A percentile compares a stretch with the other conserved stretches of the same genome.
Conservation (phyloP, 202 grass and related monocot genomes). For the Digitaria exilis region DNA sequence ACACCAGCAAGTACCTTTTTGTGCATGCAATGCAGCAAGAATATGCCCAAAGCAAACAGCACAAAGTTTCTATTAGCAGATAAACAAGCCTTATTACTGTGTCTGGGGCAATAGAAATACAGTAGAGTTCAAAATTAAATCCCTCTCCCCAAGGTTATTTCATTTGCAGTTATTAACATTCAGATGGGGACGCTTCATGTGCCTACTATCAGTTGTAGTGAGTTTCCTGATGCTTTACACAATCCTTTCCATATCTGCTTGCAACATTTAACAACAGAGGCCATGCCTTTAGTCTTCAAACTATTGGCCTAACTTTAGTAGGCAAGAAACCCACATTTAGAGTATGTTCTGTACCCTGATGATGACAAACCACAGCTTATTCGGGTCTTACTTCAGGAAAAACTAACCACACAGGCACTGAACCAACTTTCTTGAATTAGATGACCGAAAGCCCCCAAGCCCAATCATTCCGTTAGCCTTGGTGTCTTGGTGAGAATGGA, state of each 20-base stretch:
- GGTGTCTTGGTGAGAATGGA: slow-evolving; percentile 10
- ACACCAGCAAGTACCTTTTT: slow-evolving; percentile 7
- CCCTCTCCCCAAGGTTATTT: background rate
- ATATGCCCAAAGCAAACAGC: slow-evolving; percentile 1
- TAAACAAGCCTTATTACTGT: background rate
- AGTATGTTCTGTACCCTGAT: background rate
- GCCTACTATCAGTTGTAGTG: background rate
- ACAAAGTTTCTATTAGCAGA: background rate
- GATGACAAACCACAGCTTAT: background rate
- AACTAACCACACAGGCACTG: background rate
- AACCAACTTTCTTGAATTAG: slow-evolving; percentile 23
- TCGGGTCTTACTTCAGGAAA: slow-evolving; percentile 13
- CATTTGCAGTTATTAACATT: slow-evolving; percentile 12
- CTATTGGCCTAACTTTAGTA: background rate
- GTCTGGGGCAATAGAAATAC: background rate
- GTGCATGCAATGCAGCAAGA: background rate
- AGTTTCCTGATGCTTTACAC: background rate
- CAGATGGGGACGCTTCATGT: background rate
- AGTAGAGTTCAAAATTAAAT: background rate
- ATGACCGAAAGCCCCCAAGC: background rate
- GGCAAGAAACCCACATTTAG: background rate
- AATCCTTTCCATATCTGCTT: slow-evolving; percentile 2
- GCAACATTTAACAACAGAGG: background rate
- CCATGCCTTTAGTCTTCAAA: background rate
- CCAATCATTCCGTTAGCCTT: slow-evolving; percentile 37